Percentiles rank a stretch among this genome's conserved stretches.
Conservation (phyloP, 2,329 filamentous ascomycete genomes). For the Orbilia quercus region DNA sequence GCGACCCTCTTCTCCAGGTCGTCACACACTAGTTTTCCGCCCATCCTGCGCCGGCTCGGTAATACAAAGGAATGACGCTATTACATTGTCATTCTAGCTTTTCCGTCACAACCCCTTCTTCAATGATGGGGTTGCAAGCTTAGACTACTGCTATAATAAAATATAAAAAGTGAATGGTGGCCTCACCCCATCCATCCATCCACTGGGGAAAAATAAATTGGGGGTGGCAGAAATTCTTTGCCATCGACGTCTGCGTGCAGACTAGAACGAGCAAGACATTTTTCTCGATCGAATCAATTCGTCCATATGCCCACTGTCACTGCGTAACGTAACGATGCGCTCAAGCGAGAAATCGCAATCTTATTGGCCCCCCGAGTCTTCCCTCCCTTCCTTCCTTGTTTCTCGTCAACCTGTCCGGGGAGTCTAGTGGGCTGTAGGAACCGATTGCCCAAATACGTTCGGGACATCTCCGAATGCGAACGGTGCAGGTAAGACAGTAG, state of each 20-base stretch:
- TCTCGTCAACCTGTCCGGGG: too few relatives aligned
- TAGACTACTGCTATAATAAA: too few relatives aligned
- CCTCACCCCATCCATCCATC: too few relatives aligned
- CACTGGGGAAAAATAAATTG: too few relatives aligned
- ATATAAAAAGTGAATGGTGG: too few relatives aligned
- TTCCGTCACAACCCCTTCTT: background rate
- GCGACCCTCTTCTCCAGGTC: conserved; percentile 12
- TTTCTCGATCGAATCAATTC: too few relatives aligned
- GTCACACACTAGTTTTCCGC: conserved; percentile 36
- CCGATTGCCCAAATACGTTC: conserved; percentile 11
- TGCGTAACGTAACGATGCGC: background rate
- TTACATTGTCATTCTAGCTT: conserved; percentile 25
- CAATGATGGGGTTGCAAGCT: background rate
- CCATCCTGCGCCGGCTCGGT: conserved; percentile 25
- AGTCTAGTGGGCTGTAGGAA: background rate
- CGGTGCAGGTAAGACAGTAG: conserved; percentile 48
- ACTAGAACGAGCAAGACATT: too few relatives aligned
- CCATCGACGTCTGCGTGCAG: too few relatives aligned
- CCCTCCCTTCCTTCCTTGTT: background rate
- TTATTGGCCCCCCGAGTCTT: conserved; percentile 17
- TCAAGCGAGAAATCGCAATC: background rate
- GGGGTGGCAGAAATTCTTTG: too few relatives aligned
- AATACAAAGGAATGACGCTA: conserved; percentile 54
- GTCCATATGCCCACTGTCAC: too few relatives aligned
- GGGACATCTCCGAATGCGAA: conserved; percentile 56